These are phyloP conservation scores for Theobroma grandiflorum DNA, from an alignment of 441 rosid species.

Conservation along the genomic window DNA sequence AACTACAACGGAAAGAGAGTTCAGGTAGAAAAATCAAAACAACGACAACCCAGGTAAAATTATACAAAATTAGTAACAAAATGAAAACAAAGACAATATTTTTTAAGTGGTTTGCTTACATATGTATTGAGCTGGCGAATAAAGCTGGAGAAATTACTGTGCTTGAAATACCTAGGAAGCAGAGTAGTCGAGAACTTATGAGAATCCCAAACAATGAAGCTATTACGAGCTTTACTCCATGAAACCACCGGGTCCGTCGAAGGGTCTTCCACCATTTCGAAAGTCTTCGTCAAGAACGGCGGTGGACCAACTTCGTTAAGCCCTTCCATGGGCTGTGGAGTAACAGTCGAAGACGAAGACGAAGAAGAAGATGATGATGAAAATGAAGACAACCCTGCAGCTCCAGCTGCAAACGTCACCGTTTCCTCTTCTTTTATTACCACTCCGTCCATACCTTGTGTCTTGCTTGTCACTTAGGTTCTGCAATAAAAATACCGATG, in stretches of 20 bases:
- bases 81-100: background rate
- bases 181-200: constrained; percentile 55
- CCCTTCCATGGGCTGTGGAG: constrained; percentile 76
- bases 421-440: constrained; percentile 65
- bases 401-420: constrained; percentile 26
- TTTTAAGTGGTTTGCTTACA: constrained; percentile 42
- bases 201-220: constrained; percentile 74
- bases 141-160: constrained; percentile 73
- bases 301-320: constrained; percentile 77
- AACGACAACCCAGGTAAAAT: background rate
- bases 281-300: constrained; percentile 70
- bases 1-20: background rate
- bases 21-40: background rate
- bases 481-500: background rate
- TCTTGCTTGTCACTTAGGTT: constrained; percentile 1
- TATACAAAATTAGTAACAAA: background rate
- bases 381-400: constrained; percentile 43
- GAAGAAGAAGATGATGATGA: constrained; percentile 60
- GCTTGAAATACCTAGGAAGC: constrained; percentile 73
- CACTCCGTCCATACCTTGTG: constrained; percentile 44
- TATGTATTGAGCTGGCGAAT: constrained; percentile 81
- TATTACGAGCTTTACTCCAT: constrained; percentile 66
- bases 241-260: constrained; percentile 63
- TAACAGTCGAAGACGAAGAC: constrained; percentile 49
- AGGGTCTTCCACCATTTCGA: constrained; percentile 71